These are phyloP conservation scores for Prunella vulgaris DNA, from an alignment of 257 asterid genomes.

Conservation along the genomic window DNA sequence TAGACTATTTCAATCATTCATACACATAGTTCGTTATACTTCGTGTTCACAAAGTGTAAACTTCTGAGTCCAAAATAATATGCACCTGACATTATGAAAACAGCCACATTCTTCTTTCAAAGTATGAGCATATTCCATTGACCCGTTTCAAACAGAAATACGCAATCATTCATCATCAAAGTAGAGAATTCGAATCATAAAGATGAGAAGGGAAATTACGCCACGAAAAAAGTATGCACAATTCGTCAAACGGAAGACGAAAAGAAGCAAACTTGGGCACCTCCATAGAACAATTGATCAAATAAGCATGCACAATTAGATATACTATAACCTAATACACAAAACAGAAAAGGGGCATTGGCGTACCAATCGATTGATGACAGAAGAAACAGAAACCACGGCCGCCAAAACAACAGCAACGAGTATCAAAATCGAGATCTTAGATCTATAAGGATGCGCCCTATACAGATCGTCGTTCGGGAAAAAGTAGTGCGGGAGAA, in stretches of 20 bases:
- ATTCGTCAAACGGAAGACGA: background rate
- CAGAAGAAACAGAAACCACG: constrained; percentile 43
- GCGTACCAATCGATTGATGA: constrained; percentile 68
- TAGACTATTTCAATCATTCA: background rate
- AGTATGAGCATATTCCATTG: background rate
- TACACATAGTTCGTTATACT: background rate
- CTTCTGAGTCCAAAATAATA: background rate
- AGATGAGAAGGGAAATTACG: background rate
- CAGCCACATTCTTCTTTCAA: background rate
- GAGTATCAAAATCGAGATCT: constrained; percentile 55
- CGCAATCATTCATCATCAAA: constrained; percentile 2
- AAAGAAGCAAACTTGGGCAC: background rate
- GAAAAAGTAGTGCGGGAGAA: constrained; percentile 44
- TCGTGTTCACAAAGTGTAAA: background rate
- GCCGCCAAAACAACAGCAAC: constrained; percentile 41
- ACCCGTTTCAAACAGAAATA: background rate
- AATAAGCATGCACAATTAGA: constrained; percentile 20
- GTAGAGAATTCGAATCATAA: background rate
- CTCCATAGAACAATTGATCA: background rate
- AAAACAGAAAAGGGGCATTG: constrained; percentile 16
- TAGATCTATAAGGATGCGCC: constrained; percentile 46
- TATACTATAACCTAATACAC: background rate
- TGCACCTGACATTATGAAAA: background rate
- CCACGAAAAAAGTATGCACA: constrained; percentile 9
- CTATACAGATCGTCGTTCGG: constrained; percentile 60